These are phyloP conservation scores for Tetrahymena thermophila DNA, from an alignment of 73 alveolate genomes.

Conservation along the genomic window DNA sequence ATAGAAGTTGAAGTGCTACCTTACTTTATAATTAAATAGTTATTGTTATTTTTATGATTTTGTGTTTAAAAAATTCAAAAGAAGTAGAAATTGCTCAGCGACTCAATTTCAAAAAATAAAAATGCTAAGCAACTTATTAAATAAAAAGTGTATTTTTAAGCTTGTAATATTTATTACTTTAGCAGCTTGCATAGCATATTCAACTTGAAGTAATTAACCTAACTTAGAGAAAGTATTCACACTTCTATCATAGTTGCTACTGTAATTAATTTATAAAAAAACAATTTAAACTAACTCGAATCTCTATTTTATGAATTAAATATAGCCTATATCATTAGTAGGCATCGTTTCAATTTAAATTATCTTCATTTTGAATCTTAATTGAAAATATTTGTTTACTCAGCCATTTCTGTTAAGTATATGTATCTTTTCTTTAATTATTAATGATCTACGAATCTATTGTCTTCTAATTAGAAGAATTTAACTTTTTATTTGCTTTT, in stretches of 20 bases:
- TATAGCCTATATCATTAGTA: neutral
- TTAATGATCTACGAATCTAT: neutral
- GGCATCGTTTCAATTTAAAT: neutral
- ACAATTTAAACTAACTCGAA: neutral
- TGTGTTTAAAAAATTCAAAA: too few relatives aligned
- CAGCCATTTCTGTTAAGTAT: neutral
- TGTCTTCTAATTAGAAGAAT: neutral
- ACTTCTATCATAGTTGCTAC: slow-evolving; percentile 83
- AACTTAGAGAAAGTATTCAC: slow-evolving; percentile 93
- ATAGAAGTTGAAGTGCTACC: slow-evolving; percentile 29
- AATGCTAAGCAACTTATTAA: neutral
- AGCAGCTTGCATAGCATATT: slow-evolving; percentile 91
- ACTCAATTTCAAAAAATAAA: neutral
- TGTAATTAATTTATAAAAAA: neutral
- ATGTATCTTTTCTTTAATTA: neutral
- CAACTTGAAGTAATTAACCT: slow-evolving; percentile 90
- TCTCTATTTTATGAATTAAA: neutral
- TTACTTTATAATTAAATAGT: slow-evolving; percentile 9
- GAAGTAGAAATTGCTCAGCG: neutral
- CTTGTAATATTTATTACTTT: slow-evolving; percentile 48
- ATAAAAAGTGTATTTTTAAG: neutral
- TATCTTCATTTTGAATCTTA: neutral
- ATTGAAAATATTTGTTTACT: neutral
- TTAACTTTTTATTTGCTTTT: neutral
- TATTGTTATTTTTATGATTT: neutral